Conservation (phyloP, 768 basidiomycete species). For the Russula abietina region DNA sequence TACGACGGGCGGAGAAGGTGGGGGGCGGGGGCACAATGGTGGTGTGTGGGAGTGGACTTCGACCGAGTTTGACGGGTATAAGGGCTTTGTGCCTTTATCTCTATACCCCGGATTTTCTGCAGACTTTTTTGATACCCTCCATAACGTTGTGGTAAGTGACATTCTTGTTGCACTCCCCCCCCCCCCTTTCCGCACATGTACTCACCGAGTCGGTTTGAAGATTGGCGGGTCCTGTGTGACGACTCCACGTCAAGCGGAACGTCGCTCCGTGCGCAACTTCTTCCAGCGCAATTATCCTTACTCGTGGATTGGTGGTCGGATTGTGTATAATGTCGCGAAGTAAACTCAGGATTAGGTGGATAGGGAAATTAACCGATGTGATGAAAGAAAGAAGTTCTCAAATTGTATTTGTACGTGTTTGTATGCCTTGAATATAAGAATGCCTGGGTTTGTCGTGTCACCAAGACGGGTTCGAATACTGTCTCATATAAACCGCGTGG, state of each 20-base stretch:
- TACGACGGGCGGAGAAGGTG: slow-evolving; percentile 53
- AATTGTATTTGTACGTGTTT: background rate
- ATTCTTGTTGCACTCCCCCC: background rate
- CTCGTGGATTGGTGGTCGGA: slow-evolving; percentile 74
- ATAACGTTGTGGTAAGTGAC: slow-evolving; percentile 77
- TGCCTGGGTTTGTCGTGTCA: background rate
- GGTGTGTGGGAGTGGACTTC: slow-evolving; percentile 99
- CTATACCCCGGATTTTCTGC: slow-evolving; percentile 88
- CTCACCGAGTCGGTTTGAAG: slow-evolving; percentile 36
- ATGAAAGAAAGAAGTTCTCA: background rate
- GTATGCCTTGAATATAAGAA: background rate
- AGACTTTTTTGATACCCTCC: slow-evolving; percentile 88
- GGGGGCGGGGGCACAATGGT: slow-evolving; percentile 74
- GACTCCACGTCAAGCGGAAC: slow-evolving; percentile 71
- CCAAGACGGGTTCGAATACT: background rate
- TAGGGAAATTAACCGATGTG: background rate
- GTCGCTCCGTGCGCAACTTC: slow-evolving; percentile 80
- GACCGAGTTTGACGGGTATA: slow-evolving; percentile 60
- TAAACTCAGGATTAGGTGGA: background rate
- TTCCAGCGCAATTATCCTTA: slow-evolving; percentile 90
- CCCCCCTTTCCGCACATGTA: background rate
- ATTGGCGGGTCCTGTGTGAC: slow-evolving; percentile 89
- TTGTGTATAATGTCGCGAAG: slow-evolving; percentile 45
- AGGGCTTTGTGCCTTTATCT: slow-evolving; percentile 68
- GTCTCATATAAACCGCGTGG: too few species aligned